Percentiles rank a stretch among this genome's conserved stretches.
These are phyloP conservation scores for Penicillium sp. DNA, from an alignment of 2,329 filamentous ascomycete species.

Conservation along the genomic window DNA sequence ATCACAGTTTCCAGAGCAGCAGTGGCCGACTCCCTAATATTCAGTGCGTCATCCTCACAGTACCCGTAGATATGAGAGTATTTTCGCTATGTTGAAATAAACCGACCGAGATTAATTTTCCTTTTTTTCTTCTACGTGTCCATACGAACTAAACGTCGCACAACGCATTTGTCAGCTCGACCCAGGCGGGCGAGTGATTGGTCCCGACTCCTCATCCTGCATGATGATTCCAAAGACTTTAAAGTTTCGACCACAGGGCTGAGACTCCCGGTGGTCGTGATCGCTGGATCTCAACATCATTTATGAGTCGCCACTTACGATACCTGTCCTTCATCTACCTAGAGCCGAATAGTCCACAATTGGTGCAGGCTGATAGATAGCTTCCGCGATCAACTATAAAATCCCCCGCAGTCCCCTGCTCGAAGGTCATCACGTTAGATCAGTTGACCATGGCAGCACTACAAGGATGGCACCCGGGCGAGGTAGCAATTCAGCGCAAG, in stretches of 20 bases:
- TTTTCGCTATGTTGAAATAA: not conserved
- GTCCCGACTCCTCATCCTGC: not conserved
- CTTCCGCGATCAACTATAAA: too few species aligned
- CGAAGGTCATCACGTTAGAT: not conserved
- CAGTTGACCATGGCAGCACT: constrained; percentile 17
- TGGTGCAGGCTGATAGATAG: not conserved
- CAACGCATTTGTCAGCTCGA: not conserved
- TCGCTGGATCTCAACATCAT: not conserved
- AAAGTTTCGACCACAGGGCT: not conserved
- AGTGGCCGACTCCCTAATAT: too few species aligned
- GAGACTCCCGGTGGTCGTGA: not conserved
- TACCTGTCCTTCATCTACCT: not conserved
- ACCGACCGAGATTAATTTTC: not conserved
- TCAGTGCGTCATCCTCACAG: not conserved
- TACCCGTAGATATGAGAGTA: not conserved
- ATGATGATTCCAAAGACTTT: constrained; percentile 2
- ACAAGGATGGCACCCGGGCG: constrained; percentile 27
- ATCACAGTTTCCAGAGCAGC: too few species aligned
- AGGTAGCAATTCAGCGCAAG: constrained; percentile 23
- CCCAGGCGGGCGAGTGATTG: not conserved
- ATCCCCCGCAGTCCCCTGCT: too few species aligned
- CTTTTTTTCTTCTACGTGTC: not conserved
- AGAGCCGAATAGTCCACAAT: not conserved
- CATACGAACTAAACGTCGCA: not conserved
- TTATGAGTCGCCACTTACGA: not conserved